A percentile compares a stretch with the other conserved stretches of the same genome.
phyloP scores from a whole-genome alignment of 164 flowering plant genomes.

The Magnolia kwangsiensis region DNA sequence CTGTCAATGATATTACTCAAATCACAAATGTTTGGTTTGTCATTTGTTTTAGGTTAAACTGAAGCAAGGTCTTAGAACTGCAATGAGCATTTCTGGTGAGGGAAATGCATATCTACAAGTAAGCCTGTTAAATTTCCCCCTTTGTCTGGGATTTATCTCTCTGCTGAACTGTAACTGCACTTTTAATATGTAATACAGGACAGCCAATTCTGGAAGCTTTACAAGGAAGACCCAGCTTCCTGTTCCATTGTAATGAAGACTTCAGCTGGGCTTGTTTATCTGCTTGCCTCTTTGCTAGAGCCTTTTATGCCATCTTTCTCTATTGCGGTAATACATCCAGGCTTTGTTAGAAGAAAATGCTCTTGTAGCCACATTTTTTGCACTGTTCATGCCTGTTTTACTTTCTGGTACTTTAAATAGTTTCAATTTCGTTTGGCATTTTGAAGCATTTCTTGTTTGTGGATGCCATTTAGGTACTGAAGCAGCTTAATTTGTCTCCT shows the following conservation, averaged over 20 bases:
- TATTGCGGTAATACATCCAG: slow-evolving; percentile 44
- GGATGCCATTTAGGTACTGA: slow-evolving; percentile 49
- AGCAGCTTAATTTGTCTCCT: slow-evolving; percentile 77
- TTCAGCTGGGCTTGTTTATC: slow-evolving; percentile 66
- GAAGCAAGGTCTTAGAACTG: slow-evolving; percentile 75
- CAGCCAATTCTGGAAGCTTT: slow-evolving; percentile 91
- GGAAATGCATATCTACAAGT: slow-evolving; percentile 90
- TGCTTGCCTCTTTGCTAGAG: slow-evolving; percentile 75
- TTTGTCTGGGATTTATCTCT: neutral
- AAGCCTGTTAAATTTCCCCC: slow-evolving; percentile 30
- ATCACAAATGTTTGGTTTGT: slow-evolving; percentile 9
- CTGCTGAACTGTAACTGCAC: slow-evolving; percentile 39
- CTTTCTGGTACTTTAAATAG: neutral
- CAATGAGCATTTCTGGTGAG: slow-evolving; percentile 73
- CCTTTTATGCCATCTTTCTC: slow-evolving; percentile 96
- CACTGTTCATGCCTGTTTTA: neutral
- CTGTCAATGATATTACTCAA: neutral
- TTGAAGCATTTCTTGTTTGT: slow-evolving; percentile 27
- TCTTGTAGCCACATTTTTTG: neutral
- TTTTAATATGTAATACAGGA: slow-evolving; percentile 39
- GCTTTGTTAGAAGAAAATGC: neutral
- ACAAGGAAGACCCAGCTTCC: slow-evolving; percentile 56
- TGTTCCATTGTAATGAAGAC: slow-evolving; percentile 77
- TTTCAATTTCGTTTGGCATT: neutral
- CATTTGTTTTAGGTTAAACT: slow-evolving; percentile 57